Conservation (phyloP, 2,329 filamentous ascomycete species). For the Aspergillus hiratsukae region DNA sequence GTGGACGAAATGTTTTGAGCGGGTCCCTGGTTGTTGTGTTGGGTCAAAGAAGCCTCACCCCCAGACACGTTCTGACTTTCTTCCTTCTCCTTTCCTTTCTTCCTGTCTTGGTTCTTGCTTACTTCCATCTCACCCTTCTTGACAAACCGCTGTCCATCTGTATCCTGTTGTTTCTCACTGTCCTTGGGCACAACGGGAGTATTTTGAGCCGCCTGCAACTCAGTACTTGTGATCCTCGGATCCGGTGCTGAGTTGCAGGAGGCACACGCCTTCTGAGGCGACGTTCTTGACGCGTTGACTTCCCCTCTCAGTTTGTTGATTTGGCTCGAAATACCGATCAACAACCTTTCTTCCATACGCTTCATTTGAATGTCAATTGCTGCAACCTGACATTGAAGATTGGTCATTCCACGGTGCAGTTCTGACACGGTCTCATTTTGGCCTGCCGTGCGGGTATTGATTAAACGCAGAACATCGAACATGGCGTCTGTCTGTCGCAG, state of each 20-base stretch:
- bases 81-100: background rate
- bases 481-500: slow-evolving; percentile 15
- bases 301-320: slow-evolving; percentile 11
- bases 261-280: background rate
- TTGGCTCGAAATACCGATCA: slow-evolving; percentile 9
- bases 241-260: background rate
- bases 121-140: background rate
- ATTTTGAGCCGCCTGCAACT: slow-evolving; percentile 1
- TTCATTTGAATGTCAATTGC: slow-evolving; percentile 7
- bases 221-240: background rate
- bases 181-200: background rate
- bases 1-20: slow-evolving; percentile 1
- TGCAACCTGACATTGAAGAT: slow-evolving; percentile 11
- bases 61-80: background rate
- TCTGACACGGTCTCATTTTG: slow-evolving; percentile 14
- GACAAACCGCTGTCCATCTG: background rate
- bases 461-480: slow-evolving; percentile 10
- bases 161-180: background rate
- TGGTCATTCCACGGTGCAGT: slow-evolving; percentile 5
- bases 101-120: background rate
- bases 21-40: slow-evolving; percentile 3
- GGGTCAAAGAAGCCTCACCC: background rate
- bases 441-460: slow-evolving; percentile 11
- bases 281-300: slow-evolving; percentile 2
- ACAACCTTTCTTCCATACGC: slow-evolving; percentile 10